These are phyloP conservation scores for Alliaria petiolata DNA, from an alignment of 345 rosid genomes.

Conservation along the genomic window DNA sequence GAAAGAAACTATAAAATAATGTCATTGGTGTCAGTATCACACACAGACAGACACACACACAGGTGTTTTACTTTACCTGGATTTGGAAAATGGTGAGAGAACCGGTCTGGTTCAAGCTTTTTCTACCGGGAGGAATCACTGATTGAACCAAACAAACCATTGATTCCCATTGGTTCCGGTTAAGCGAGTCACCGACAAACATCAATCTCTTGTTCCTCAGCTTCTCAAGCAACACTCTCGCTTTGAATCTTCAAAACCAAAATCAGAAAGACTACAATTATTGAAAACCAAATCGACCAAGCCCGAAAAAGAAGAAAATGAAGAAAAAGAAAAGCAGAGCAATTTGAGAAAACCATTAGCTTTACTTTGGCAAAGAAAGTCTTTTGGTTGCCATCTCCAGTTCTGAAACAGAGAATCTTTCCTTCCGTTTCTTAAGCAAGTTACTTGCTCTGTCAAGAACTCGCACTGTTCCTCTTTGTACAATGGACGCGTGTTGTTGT, in stretches of 20 bases:
- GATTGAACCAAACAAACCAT: slow-evolving; percentile 95
- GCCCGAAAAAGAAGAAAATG: neutral
- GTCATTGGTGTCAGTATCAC: neutral
- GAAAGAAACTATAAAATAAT: neutral
- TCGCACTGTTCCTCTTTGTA: slow-evolving; percentile 84
- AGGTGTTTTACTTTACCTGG: slow-evolving; percentile 42
- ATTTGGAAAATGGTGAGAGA: slow-evolving; percentile 67
- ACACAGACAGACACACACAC: no score
- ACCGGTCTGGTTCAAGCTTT: slow-evolving; percentile 60
- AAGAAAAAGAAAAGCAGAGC: neutral
- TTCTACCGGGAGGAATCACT: slow-evolving; percentile 54
- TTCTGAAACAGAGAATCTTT: slow-evolving; percentile 75
- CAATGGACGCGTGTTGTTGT: slow-evolving; percentile 59
- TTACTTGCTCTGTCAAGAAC: slow-evolving; percentile 77
- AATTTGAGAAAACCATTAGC: neutral
- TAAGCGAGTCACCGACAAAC: slow-evolving; percentile 97
- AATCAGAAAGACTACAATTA: neutral
- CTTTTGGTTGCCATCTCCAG: slow-evolving; percentile 96
- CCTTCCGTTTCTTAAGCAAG: slow-evolving; percentile 91
- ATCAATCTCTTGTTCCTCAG: slow-evolving; percentile 91
- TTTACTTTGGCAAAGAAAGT: slow-evolving; percentile 74
- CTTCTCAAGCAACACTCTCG: slow-evolving; percentile 65
- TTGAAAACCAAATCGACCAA: neutral
- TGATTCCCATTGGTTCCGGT: slow-evolving; percentile 98
- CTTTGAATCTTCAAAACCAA: slow-evolving; percentile 50